Conservation (phyloP, 1,139 yeast species). For the Keqinozyma sinolaborantium region DNA sequence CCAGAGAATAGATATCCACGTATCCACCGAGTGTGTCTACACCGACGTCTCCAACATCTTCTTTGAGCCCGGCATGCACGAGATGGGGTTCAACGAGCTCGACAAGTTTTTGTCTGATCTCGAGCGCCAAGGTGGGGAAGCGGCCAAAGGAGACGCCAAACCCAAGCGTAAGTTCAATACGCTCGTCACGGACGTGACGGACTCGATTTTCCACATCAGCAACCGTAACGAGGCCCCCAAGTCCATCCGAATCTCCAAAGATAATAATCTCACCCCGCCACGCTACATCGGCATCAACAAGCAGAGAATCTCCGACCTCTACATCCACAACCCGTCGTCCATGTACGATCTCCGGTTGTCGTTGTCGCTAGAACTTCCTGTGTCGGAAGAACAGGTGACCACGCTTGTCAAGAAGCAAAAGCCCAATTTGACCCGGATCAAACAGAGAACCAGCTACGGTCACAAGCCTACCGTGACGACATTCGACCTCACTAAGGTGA, state of each 20-base stretch:
- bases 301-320: constrained; percentile 65
- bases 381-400: constrained; percentile 50
- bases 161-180: constrained; percentile 38
- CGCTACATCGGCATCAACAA: constrained; percentile 71
- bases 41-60: constrained; percentile 54
- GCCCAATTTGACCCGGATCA: constrained; percentile 55
- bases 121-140: constrained; percentile 25
- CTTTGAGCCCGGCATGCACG: constrained; percentile 71
- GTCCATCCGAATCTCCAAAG: constrained; percentile 62
- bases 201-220: constrained; percentile 33
- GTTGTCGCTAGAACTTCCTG: constrained; percentile 73
- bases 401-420: constrained; percentile 32
- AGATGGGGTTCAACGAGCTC: constrained; percentile 61
- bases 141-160: constrained; percentile 20
- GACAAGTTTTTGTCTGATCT: constrained; percentile 54
- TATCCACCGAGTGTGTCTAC: constrained; percentile 71
- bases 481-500: constrained; percentile 67
- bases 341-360: constrained; percentile 76
- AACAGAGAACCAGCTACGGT: constrained; percentile 60
- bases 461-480: constrained; percentile 69
- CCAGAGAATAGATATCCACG: constrained; percentile 64
- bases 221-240: constrained; percentile 53
- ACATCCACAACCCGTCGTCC: constrained; percentile 72
- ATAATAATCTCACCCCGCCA: constrained; percentile 55
- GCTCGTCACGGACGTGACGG: constrained; percentile 41